Evolutionary conservation across 2,329 filamentous ascomycete genomes (phyloP).

Genomic region (Neofusicoccum umdonicola): DNA sequence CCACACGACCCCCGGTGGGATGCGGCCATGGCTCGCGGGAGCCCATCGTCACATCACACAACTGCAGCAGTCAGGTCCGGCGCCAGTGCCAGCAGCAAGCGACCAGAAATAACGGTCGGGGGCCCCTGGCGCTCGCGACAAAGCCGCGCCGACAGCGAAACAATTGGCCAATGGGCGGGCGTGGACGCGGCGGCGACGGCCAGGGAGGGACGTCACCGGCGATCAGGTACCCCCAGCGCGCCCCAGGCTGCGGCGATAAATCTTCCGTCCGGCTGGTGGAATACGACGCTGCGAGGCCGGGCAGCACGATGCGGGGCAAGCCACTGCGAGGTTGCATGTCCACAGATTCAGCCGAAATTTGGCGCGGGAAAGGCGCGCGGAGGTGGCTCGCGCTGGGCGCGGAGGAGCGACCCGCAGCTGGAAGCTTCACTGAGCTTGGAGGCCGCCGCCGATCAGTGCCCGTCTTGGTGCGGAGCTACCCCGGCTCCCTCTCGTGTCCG

Average conservation of each 20-base stretch:
- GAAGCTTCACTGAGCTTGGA: conserved; percentile 4
- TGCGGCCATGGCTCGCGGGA: neutral
- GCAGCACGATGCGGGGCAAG: neutral
- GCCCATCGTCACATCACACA: conserved; percentile 5
- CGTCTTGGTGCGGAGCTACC: neutral
- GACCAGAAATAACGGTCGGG: neutral
- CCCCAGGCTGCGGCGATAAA: neutral
- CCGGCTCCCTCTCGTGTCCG: conserved; percentile 8
- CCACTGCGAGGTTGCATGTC: neutral
- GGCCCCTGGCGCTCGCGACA: neutral
- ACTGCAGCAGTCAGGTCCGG: neutral
- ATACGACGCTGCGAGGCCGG: neutral
- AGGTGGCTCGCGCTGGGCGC: neutral
- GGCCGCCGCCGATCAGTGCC: neutral
- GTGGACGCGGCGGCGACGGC: neutral
- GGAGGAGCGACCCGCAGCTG: conserved; percentile 1
- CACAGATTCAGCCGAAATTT: neutral
- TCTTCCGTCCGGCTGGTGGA: neutral
- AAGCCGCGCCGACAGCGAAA: conserved; percentile 5
- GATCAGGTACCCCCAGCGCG: neutral
- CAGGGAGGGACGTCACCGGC: neutral
- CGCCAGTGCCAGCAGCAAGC: neutral
- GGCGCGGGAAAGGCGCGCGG: conserved; percentile 1
- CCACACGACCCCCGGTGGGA: conserved; percentile 2
- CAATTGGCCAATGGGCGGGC: conserved; percentile 3